Percentiles rank a stretch among this genome's conserved stretches.
phyloP scores from a whole-genome alignment of 805 yeast species.

The Pichia occidentalis region DNA sequence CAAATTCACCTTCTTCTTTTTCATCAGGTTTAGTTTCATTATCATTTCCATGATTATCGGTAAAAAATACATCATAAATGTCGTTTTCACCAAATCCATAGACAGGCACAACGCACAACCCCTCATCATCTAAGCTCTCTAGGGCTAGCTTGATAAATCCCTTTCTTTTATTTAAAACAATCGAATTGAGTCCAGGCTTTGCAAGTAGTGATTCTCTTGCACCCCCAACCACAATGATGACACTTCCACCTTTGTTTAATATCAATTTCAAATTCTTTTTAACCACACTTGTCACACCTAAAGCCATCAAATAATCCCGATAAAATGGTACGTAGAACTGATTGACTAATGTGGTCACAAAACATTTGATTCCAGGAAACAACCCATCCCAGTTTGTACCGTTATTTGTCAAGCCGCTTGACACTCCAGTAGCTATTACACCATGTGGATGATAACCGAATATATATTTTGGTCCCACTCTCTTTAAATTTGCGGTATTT shows the following conservation, averaged over 20 bases:
- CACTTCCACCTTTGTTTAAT: constrained; percentile 59
- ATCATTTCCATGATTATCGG: constrained; percentile 18
- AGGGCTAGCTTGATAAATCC: constrained; percentile 89
- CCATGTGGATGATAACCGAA: constrained; percentile 98
- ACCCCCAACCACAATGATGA: constrained; percentile 91
- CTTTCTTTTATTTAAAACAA: constrained; percentile 69
- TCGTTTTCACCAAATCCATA: constrained; percentile 88
- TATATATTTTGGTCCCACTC: constrained; percentile 68
- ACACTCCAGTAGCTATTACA: constrained; percentile 81
- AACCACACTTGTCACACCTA: constrained; percentile 84
- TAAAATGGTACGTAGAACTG: constrained; percentile 82
- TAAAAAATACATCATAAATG: constrained; percentile 37
- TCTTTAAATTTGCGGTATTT: constrained; percentile 2
- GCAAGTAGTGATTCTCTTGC: constrained; percentile 82
- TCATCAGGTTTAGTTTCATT: constrained; percentile 24
- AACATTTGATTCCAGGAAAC: constrained; percentile 78
- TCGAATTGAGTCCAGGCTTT: constrained; percentile 53
- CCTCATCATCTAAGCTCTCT: constrained; percentile 34
- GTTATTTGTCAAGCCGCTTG: constrained; percentile 11
- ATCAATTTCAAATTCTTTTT: constrained; percentile 62
- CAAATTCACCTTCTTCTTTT: constrained; percentile 16
- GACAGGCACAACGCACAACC: constrained; percentile 62
- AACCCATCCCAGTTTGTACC: constrained; percentile 37
- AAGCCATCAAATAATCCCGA: constrained; percentile 73
- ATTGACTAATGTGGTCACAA: constrained; percentile 72